Conservation (phyloP, 1,284 basidiomycete species). For the Rhizopogon hawkerae region DNA sequence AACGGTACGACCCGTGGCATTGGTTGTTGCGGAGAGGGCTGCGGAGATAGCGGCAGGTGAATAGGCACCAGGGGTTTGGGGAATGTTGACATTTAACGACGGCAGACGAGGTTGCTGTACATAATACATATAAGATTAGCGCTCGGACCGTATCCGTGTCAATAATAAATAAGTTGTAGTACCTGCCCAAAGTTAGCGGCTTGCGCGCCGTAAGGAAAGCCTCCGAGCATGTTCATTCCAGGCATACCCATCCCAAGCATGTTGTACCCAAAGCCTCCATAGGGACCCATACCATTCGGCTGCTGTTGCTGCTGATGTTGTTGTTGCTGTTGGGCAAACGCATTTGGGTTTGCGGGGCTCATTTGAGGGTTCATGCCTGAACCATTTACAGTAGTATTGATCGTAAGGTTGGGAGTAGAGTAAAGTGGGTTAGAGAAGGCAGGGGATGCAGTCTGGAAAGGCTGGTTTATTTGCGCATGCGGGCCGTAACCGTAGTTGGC, state of each 20-base stretch:
- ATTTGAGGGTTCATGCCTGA: conserved; percentile 49
- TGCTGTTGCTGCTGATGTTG: conserved; percentile 34
- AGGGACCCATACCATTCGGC: conserved; percentile 34
- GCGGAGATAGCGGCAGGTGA: conserved; percentile 65
- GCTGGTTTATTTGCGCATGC: conserved; percentile 54
- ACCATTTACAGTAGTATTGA: conserved; percentile 57
- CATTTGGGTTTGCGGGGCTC: conserved; percentile 51
- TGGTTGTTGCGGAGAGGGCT: conserved; percentile 56
- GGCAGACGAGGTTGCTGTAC: conserved; percentile 47
- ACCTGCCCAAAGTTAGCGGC: conserved; percentile 64
- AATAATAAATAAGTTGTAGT: conserved; percentile 23
- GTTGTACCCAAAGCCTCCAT: conserved; percentile 53
- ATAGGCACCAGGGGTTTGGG: conserved; percentile 50
- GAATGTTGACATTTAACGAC: conserved; percentile 54
- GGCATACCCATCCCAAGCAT: conserved; percentile 73
- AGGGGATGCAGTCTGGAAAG: conserved; percentile 37
- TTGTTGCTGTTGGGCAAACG: conserved; percentile 43
- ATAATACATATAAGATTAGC: neutral
- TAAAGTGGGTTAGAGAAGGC: conserved; percentile 49
- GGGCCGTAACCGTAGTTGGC: conserved; percentile 79
- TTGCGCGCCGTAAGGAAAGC: conserved; percentile 63
- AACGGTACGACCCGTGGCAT: conserved; percentile 78
- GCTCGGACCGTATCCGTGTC: neutral
- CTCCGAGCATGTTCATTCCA: conserved; percentile 56
- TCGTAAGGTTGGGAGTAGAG: conserved; percentile 58